These are phyloP conservation scores for Comarum palustre DNA, from an alignment of 306 rosid genomes.

Conservation along the genomic window DNA sequence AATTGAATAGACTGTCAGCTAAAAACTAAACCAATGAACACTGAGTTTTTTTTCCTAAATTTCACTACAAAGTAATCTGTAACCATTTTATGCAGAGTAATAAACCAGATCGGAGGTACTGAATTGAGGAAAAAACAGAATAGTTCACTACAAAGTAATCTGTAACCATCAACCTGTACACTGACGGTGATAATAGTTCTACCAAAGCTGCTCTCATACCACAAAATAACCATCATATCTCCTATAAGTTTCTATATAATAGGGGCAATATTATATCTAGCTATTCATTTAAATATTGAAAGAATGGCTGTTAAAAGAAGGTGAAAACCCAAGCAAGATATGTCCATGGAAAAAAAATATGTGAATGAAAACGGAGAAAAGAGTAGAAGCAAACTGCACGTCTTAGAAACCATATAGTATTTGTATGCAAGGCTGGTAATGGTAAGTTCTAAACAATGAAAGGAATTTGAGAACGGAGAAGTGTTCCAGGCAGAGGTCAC, in stretches of 20 bases:
- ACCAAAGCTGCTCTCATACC: neutral
- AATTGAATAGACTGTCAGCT: constrained; percentile 24
- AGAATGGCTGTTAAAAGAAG: neutral
- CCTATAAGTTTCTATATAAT: neutral
- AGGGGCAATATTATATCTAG: neutral
- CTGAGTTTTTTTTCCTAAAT: neutral
- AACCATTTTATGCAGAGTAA: neutral
- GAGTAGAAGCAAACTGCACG: neutral
- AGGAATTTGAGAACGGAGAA: neutral
- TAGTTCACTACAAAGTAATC: too few relatives aligned
- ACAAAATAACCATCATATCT: neutral
- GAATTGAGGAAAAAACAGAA: neutral
- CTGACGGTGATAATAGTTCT: neutral
- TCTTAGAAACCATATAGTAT: neutral
- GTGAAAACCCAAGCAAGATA: neutral
- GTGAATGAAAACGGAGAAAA: neutral
- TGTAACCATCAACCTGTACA: neutral
- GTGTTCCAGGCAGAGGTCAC: neutral
- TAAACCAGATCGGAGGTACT: neutral
- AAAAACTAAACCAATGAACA: neutral
- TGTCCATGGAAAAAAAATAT: neutral
- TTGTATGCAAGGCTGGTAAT: neutral
- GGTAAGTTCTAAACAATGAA: neutral
- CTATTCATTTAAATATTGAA: neutral
- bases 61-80: neutral